Evolutionary conservation across 352 stramenopile genomes (phyloP), one percentile per base, ranked within the genome.

Genomic region (Globisporangium megalacanthum): DNA sequence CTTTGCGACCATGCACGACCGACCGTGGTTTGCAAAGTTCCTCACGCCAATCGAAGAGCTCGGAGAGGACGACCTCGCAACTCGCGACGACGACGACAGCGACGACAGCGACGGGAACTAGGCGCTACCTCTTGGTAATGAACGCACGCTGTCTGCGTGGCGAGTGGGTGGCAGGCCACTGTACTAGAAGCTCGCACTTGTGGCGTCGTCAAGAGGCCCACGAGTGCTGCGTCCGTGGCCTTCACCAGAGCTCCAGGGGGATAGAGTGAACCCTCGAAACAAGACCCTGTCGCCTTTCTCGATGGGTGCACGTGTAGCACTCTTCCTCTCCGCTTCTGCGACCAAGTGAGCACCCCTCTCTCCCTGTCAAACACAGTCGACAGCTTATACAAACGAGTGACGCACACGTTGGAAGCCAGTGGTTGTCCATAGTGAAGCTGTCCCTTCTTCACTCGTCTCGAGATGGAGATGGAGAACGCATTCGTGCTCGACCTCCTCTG

Each of bases 1-100:
- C 51, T 94, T 92, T 54, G 25, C 42, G 19, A 68, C 68, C 3
- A 85, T 89, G 64, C 70, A 83, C 49, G 49, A 71, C 2, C 69
- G 77, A 37, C 20, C 52, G 33, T 92, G 79, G 82, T 89, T 89
- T 39, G 66, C 70, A 33, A 75, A 78, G 54, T 83, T 81, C 61
- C 63, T 71, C 6, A 64, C 81, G 33, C 70, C 75, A 15, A 68
- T 66, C 0, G 72, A 71, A 35, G 64, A 72, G 47, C 54, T 79
- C 42, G 60, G 15, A 45, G 54, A 53, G 17, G 47, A 70, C 20
- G 64, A 60, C 41, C 50, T 59, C 14, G 41, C 35, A 5, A 39
- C 35, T 39, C 2, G 35, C 10, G 57, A 66, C 7, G 52, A 64
- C 20, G 33, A 60, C 10, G 31, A 54, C 14, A 35, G 66, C 9